Conservation (phyloP, 768 basidiomycete genomes). For the Kwoniella dendrophila region DNA sequence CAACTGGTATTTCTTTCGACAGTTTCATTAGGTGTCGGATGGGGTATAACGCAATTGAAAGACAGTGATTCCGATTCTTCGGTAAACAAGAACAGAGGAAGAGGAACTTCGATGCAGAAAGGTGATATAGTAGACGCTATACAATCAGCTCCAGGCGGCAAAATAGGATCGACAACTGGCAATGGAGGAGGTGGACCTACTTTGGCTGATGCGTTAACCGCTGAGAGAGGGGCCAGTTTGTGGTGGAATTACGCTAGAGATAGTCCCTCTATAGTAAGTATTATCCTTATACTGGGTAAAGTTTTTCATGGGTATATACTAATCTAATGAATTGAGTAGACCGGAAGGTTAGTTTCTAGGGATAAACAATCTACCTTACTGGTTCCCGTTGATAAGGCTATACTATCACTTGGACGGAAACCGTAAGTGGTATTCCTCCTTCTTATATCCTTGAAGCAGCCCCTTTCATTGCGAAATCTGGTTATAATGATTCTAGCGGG, state of each 20-base stretch:
- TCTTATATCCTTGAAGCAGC: too few relatives aligned
- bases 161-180: not conserved
- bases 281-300: not conserved
- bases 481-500: too few relatives aligned
- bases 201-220: conserved; percentile 23
- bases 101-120: not conserved
- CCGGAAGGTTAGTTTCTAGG: conserved; percentile 11
- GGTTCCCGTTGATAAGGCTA: conserved; percentile 83
- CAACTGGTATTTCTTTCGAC: conserved; percentile 18
- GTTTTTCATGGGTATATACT: not conserved
- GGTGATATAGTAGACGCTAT: conserved; percentile 20
- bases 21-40: conserved; percentile 11
- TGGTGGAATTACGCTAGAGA: conserved; percentile 29
- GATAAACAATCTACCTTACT: conserved; percentile 63
- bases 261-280: conserved; percentile 15
- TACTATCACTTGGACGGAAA: conserved; percentile 75
- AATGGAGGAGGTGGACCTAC: conserved; percentile 2
- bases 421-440: conserved; percentile 61
- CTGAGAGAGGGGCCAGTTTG: conserved; percentile 22
- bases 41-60: conserved; percentile 11
- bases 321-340: not conserved
- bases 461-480: too few relatives aligned
- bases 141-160: not conserved
- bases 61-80: conserved; percentile 1
- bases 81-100: not conserved